These are phyloP conservation scores for Rhododendron ferrugineum DNA, from an alignment of 148 eudicot species.

Conservation along the genomic window DNA sequence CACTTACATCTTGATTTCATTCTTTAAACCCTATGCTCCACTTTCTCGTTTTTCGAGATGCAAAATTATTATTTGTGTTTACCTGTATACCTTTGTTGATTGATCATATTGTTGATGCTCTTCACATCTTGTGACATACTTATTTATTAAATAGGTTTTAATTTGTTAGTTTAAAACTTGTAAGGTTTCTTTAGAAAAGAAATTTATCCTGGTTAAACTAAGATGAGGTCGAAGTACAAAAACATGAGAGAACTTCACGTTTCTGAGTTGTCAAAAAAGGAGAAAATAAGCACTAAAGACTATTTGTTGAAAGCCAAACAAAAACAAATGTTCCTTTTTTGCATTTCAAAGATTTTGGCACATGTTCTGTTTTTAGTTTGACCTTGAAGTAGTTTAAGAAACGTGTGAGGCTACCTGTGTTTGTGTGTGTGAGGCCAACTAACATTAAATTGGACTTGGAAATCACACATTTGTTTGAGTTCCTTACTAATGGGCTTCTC, in stretches of 20 bases:
- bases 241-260: background rate
- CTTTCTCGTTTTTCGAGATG: background rate
- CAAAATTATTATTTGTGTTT: background rate
- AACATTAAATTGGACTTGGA: background rate
- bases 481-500: background rate
- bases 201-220: no score
- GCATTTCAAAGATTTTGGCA: background rate
- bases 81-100: background rate
- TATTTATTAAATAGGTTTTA: background rate
- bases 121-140: background rate
- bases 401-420: background rate
- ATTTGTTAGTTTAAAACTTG: background rate
- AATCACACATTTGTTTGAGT: background rate
- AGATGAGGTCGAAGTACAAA: background rate
- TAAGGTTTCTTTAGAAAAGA: background rate
- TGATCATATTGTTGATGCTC: background rate
- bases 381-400: background rate
- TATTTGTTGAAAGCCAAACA: background rate
- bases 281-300: background rate
- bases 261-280: background rate
- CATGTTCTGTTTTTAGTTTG: background rate
- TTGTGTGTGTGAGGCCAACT: background rate
- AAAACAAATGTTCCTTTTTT: no score
- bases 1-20: background rate
- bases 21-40: background rate